phyloP scores from a whole-genome alignment of 2,329 filamentous ascomycete genomes.

The Mycosphaerella sp. region DNA sequence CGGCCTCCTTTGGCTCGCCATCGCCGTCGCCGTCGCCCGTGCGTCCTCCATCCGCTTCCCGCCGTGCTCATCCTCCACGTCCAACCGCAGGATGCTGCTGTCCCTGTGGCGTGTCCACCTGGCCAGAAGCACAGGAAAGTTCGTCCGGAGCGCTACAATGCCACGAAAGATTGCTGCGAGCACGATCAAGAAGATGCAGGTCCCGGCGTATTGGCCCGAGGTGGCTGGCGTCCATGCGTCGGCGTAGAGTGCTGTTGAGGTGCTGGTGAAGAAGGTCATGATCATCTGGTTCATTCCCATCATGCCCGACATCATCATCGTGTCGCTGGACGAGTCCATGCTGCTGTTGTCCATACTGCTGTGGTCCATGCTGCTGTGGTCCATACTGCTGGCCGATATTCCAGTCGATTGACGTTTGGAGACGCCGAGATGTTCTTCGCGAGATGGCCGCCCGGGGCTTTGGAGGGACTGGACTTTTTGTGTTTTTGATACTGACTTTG shows the following conservation, averaged over 20 bases:
- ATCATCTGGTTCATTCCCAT: constrained; percentile 42
- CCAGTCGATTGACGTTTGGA: no score
- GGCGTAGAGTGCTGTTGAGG: constrained; percentile 59
- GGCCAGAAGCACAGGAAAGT: constrained; percentile 19
- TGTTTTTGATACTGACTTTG: no score
- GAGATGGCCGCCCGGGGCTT: no score
- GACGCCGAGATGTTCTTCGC: no score
- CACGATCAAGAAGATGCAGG: constrained; percentile 80
- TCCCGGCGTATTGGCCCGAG: constrained; percentile 69
- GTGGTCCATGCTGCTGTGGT: constrained; percentile 3
- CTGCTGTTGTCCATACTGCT: constrained; percentile 3
- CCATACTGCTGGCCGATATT: neutral
- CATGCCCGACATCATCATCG: constrained; percentile 16
- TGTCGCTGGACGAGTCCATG: neutral
- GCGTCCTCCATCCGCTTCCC: constrained; percentile 11
- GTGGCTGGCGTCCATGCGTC: constrained; percentile 63
- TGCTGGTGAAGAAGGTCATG: constrained; percentile 59
- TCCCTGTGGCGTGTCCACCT: constrained; percentile 15
- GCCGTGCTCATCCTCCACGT: constrained; percentile 7
- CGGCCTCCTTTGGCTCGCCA: constrained; percentile 49
- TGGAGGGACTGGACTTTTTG: no score
- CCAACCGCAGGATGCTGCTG: constrained; percentile 12
- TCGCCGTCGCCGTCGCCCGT: no score
- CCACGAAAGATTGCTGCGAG: constrained; percentile 63
- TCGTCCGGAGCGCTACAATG: constrained; percentile 29